phyloP scores from a whole-genome alignment of 2,329 filamentous ascomycete genomes.

The Hyphodiscus sp. region DNA sequence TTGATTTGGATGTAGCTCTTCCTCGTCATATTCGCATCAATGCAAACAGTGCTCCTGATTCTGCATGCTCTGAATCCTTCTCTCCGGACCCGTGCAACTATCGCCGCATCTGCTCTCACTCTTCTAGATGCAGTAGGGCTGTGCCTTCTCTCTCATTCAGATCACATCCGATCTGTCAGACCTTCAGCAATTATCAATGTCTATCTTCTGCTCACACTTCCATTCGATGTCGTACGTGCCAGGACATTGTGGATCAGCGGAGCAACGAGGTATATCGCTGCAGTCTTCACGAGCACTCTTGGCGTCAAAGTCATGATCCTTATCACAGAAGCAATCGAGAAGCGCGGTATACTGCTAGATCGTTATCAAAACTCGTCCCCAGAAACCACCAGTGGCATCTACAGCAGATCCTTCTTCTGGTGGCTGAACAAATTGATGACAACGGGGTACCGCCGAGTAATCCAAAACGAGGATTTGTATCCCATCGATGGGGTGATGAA shows the following conservation, averaged over 20 bases:
- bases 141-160: constrained; percentile 16
- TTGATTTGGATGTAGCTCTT: constrained; percentile 24
- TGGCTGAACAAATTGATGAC: constrained; percentile 34
- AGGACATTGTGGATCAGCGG: constrained; percentile 23
- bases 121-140: constrained; percentile 14
- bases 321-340: constrained; percentile 34
- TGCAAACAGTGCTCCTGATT: constrained; percentile 14
- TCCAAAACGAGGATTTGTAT: constrained; percentile 32
- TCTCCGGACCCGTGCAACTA: constrained; percentile 11
- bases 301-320: constrained; percentile 30
- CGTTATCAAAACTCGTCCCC: constrained; percentile 27
- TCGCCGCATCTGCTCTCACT: constrained; percentile 13
- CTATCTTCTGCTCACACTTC: constrained; percentile 19
- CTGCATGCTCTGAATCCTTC: constrained; percentile 5
- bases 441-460: constrained; percentile 31
- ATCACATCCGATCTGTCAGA: constrained; percentile 18
- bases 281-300: constrained; percentile 31
- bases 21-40: constrained; percentile 12
- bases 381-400: constrained; percentile 34
- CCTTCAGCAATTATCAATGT: constrained; percentile 19
- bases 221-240: constrained; percentile 18
- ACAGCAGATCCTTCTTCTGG: constrained; percentile 33
- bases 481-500: constrained; percentile 28
- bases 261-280: constrained; percentile 26
- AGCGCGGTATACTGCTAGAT: constrained; percentile 29